Evolutionary conservation across 2,329 filamentous ascomycete species (phyloP), one percentile per base, ranked within the genome.

Genomic region (Colletotrichum destructivum): DNA sequence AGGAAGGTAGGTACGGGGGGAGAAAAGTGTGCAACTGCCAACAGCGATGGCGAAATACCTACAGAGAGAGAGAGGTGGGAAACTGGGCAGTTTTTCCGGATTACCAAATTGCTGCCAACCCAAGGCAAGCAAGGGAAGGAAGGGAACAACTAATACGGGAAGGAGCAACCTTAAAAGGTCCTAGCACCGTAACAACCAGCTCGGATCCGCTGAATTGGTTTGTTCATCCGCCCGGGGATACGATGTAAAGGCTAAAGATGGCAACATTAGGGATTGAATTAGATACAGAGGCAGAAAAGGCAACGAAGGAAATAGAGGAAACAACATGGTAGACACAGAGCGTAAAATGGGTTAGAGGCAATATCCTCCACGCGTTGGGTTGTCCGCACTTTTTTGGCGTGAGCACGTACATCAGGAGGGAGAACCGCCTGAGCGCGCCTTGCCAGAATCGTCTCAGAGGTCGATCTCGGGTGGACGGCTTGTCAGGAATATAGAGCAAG

Each of bases 31-130:
- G 46, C 59, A 62, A 62, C 59, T 40, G 46, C 31, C 59, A 62
- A 62, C 59, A 51, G 46, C 31, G 23, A 62, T 51, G 59, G 46
- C 46, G 59, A 40, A 62, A 42, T 55, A 49, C 31, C 54, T 64
- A 21, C 31, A 31, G 31, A 35, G 31, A 35, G 8, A 35, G 52
- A 26, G 23, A 65, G 62, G 65, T 18, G 35, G 62, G 21, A 57
- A 57, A 54, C 55, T 57, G 64, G 64, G 51, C 31, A 23, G 67
- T 38, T 67, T 67, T 54, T 62, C 59, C 59, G 59, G 59, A 62
- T 63, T 70, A 67, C 67, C 67, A 51, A 42, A 42, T 31, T 40
- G 61, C 51, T 67, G 67, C 55, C 51, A 63, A 63, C 49, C 21
- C 26, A 8, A 46, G 44, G n/a, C 16, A 52, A 35, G 31, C 52